These are phyloP conservation scores for Penicillium sp. DNA, from an alignment of 2,329 filamentous ascomycete species.

Conservation along the genomic window DNA sequence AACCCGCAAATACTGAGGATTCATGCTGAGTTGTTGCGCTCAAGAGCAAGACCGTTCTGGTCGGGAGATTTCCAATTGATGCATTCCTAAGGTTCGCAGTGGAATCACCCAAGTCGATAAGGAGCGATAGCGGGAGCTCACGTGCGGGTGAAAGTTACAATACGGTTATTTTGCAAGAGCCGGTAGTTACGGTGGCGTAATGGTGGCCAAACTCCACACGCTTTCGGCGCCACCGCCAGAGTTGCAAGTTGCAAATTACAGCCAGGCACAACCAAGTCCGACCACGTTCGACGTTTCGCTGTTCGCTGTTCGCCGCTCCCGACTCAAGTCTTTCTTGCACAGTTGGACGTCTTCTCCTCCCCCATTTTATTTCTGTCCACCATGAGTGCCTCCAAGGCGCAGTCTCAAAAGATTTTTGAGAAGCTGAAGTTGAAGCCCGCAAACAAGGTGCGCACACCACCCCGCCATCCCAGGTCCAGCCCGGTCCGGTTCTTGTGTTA, in stretches of 20 bases:
- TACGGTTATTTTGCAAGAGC: constrained; percentile 16
- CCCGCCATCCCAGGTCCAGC: constrained; percentile 32
- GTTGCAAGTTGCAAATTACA: constrained; percentile 31
- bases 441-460: constrained; percentile 74
- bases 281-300: constrained; percentile 40
- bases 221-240: constrained; percentile 12
- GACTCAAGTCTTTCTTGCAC: constrained; percentile 21
- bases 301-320: constrained; percentile 31
- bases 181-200: constrained; percentile 4
- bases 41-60: not conserved
- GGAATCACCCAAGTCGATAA: constrained; percentile 24
- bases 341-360: constrained; percentile 15
- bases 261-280: constrained; percentile 32
- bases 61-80: too few species aligned
- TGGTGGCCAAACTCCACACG: not conserved
- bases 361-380: constrained; percentile 20
- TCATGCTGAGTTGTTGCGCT: constrained; percentile 18
- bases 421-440: constrained; percentile 93
- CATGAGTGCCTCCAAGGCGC: constrained; percentile 82
- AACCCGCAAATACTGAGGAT: constrained; percentile 20
- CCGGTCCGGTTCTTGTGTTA: constrained; percentile 16
- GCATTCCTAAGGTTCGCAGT: too few species aligned
- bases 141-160: constrained; percentile 25
- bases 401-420: constrained; percentile 97
- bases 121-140: constrained; percentile 13